Conservation (phyloP, 1,284 basidiomycete genomes). For the Sporisorium sorghi region DNA sequence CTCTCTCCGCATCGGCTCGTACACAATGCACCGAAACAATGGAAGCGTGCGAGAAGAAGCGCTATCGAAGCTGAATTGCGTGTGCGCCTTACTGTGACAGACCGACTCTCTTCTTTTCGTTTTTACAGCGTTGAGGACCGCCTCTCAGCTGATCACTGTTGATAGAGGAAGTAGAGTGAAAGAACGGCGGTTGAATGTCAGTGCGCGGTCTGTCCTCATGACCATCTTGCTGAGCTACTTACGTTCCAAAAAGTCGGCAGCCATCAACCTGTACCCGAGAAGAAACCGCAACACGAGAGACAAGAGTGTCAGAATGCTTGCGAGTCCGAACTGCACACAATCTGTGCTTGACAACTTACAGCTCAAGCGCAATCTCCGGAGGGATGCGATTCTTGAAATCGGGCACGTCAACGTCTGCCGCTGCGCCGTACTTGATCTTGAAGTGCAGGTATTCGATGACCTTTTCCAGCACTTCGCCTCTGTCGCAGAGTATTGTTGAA, state of each 20-base stretch:
- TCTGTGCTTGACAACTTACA: too few relatives aligned
- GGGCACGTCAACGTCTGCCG: conserved; percentile 78
- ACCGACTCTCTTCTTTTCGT: too few relatives aligned
- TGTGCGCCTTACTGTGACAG: too few relatives aligned
- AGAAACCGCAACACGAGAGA: not conserved
- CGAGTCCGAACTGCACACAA: too few relatives aligned
- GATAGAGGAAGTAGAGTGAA: not conserved
- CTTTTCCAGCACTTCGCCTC: conserved; percentile 82
- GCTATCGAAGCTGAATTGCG: too few relatives aligned
- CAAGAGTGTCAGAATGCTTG: too few relatives aligned
- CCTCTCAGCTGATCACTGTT: too few relatives aligned
- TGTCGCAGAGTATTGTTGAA: conserved; percentile 67
- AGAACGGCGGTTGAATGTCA: not conserved
- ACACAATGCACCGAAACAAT: too few relatives aligned
- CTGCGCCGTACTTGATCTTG: conserved; percentile 77
- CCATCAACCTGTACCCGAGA: conserved; percentile 52
- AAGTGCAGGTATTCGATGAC: conserved; percentile 84
- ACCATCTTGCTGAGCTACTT: conserved; percentile 3
- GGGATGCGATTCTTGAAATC: conserved; percentile 82
- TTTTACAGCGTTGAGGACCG: too few relatives aligned
- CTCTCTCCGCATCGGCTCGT: too few relatives aligned
- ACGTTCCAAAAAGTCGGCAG: conserved; percentile 64
- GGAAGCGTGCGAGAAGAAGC: too few relatives aligned
- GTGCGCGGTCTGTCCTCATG: not conserved
- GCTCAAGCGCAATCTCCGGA: conserved; percentile 82